Percentiles rank a stretch among this genome's conserved stretches.
phyloP scores from a whole-genome alignment of 768 basidiomycete genomes.

The Auriculariales sp. region DNA sequence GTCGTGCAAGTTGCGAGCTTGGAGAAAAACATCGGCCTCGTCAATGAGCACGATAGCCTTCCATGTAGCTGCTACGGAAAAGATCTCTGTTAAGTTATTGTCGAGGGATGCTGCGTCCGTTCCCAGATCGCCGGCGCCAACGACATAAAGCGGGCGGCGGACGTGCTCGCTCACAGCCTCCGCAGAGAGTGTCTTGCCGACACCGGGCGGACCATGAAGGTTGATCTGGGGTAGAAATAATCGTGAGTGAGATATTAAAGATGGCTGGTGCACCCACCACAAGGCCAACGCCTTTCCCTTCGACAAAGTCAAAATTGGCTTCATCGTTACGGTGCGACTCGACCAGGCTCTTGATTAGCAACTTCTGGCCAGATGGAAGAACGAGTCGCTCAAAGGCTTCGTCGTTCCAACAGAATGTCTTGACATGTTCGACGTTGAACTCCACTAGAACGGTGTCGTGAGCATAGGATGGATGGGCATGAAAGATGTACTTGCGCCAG shows the following conservation, averaged over 20 bases:
- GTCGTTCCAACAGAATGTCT: slow-evolving; percentile 38
- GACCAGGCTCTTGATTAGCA: slow-evolving; percentile 40
- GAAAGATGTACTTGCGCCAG: slow-evolving; percentile 31
- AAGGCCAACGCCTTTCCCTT: slow-evolving; percentile 48
- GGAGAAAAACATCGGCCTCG: slow-evolving; percentile 9
- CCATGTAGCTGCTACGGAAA: slow-evolving; percentile 17
- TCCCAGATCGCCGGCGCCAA: slow-evolving; percentile 21
- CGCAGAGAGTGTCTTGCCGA: slow-evolving; percentile 20
- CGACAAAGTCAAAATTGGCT: slow-evolving; percentile 42
- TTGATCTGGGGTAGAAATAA: neutral
- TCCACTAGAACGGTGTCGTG: slow-evolving; percentile 27
- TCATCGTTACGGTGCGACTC: slow-evolving; percentile 38
- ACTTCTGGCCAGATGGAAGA: slow-evolving; percentile 36
- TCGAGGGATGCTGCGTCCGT: slow-evolving; percentile 18
- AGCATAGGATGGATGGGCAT: neutral
- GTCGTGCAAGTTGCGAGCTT: slow-evolving; percentile 4
- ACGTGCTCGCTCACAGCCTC: slow-evolving; percentile 21
- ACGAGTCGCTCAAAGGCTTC: slow-evolving; percentile 48
- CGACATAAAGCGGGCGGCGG: slow-evolving; percentile 17
- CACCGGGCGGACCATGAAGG: too few species aligned
- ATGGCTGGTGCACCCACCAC: slow-evolving; percentile 26
- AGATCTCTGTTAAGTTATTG: slow-evolving; percentile 13
- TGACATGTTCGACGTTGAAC: slow-evolving; percentile 41
- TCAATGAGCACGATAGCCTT: neutral
- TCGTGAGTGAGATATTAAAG: neutral